Evolutionary conservation across 768 basidiomycete species (phyloP).

Genomic region (Hortiboletus campestris): DNA sequence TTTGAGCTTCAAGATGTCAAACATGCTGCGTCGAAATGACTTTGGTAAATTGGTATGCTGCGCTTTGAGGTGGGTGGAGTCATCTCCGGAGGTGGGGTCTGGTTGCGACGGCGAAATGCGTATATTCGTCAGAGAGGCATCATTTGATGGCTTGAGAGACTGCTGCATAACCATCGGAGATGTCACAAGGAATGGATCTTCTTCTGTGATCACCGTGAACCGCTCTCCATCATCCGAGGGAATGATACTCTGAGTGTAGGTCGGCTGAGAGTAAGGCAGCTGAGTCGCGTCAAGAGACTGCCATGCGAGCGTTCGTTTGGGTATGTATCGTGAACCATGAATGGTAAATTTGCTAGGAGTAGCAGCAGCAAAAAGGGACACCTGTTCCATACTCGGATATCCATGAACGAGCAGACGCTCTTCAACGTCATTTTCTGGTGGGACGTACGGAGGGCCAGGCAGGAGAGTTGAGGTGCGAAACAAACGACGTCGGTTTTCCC

Average conservation of each 20-base stretch:
- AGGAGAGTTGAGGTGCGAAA: constrained; percentile 18
- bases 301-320: constrained; percentile 16
- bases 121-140: constrained; percentile 3
- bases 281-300: not conserved
- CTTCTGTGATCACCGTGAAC: constrained; percentile 20
- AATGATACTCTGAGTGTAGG: constrained; percentile 14
- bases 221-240: constrained; percentile 25
- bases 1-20: constrained; percentile 22
- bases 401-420: constrained; percentile 12
- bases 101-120: not conserved
- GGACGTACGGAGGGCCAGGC: constrained; percentile 27
- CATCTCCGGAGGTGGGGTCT: not conserved
- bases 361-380: constrained; percentile 18
- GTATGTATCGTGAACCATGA: constrained; percentile 27
- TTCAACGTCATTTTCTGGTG: constrained; percentile 19
- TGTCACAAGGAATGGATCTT: constrained; percentile 24
- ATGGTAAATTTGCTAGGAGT: constrained; percentile 32
- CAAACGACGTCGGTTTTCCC: constrained; percentile 1
- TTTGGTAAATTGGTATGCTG: constrained; percentile 4
- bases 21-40: constrained; percentile 21
- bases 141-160: not conserved
- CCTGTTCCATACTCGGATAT: constrained; percentile 29
- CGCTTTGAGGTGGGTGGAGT: not conserved
- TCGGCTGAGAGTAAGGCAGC: not conserved
- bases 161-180: not conserved